Base-by-base conservation (phyloP, 192 early-diverging fungal genomes). In the Coemansia sp. region DNA sequence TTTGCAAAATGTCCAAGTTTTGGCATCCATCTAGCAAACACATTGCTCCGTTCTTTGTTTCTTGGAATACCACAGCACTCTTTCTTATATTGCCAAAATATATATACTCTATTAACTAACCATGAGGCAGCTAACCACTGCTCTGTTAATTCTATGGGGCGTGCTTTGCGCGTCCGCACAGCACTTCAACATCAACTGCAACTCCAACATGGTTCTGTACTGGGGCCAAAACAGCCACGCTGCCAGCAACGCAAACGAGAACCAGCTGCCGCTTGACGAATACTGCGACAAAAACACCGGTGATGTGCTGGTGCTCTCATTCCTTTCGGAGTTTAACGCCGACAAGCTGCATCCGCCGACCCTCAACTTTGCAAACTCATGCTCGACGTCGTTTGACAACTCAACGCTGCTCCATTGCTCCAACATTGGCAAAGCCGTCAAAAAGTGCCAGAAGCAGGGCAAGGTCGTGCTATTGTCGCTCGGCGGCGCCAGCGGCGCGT, bases 381-480 rank as follows among this genome's bases (percentile, higher is more conserved):
- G 91, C 71, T 25, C 54, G 46, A 80, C 81, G 0, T 68, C 71
- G 0, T 84, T 81, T 50, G 70, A 77, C 6, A 86, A 86, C 45
- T 83, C 86, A n/a, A 74, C 71, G 1, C 64, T 90, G 19, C 81
- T 91, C 2, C 80, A 85, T 48, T 92, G 92, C 65, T 85, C 87
- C 7, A 59, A 79, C 16, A 81, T 91, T 52, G 89, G 83, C 18
- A 65, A 52, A 60, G 89, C 88, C 5, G 87, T 94, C 18, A 69
- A 81, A 45, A 66, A 71, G 19, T 92, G 92, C 63, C 92, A 94
- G 66, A 70, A 56, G 3, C 73, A 82, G 56, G 91, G 91, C 22
- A 91, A 91, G 63, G 84, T 83, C 5, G 64, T 92, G 9, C 52
- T 94, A 18, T 69, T 94, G 9, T 88, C 88, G 6, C 71, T 94